Evolutionary conservation across 192 early-diverging fungal species (phyloP).

Genomic region (Rhizoclosmatium globosum): DNA sequence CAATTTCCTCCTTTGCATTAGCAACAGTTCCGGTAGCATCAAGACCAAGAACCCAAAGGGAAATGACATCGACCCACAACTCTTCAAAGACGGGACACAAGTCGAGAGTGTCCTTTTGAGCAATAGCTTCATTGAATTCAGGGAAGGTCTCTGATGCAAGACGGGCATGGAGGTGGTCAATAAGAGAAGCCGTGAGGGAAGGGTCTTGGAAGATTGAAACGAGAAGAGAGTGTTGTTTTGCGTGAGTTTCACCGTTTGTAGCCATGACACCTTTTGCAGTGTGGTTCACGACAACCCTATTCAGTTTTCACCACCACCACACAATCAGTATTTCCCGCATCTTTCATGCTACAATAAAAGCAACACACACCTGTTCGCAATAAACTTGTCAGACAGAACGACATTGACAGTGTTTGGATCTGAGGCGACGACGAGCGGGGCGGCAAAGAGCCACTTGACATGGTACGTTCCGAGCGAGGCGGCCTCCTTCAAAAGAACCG

Average conservation of each 20-base stretch:
- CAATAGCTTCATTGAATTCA: slow-evolving; percentile 22
- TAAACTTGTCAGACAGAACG: slow-evolving; percentile 31
- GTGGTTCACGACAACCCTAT: slow-evolving; percentile 23
- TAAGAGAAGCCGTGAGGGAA: slow-evolving; percentile 3
- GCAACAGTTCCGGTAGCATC: neutral
- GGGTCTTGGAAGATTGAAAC: neutral
- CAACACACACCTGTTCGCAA: neutral
- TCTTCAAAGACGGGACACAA: slow-evolving; percentile 32
- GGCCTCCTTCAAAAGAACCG: slow-evolving; percentile 12
- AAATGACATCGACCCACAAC: slow-evolving; percentile 19
- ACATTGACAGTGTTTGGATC: slow-evolving; percentile 24
- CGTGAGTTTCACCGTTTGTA: neutral
- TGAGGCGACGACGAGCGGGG: slow-evolving; percentile 17
- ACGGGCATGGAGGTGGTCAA: slow-evolving; percentile 14
- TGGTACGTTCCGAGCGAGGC: slow-evolving; percentile 16
- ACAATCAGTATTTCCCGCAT: no score
- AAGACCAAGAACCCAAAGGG: slow-evolving; percentile 27
- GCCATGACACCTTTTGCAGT: slow-evolving; percentile 14
- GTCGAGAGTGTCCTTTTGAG: slow-evolving; percentile 21
- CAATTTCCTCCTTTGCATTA: slow-evolving; percentile 2
- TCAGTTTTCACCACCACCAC: no score
- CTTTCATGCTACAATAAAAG: no score
- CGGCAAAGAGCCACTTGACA: slow-evolving; percentile 26
- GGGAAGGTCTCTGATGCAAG: slow-evolving; percentile 31
- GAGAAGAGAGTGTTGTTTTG: neutral